Conservation (phyloP, 371 early-diverging fungal genomes). For the Saksenaea vasiformis region DNA sequence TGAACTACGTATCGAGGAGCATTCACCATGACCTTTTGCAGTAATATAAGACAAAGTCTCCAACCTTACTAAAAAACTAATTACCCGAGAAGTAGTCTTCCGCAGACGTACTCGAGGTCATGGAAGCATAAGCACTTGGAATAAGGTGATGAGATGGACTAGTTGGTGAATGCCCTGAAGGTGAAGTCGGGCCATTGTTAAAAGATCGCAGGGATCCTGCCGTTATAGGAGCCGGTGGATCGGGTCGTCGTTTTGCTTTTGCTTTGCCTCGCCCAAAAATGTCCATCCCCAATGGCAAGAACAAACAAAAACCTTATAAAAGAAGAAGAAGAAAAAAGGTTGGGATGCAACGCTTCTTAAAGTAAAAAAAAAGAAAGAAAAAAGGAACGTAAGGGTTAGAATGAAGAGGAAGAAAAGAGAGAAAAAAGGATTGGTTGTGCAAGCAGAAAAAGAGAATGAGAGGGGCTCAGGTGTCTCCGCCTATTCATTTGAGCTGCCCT, state of each 20-base stretch:
- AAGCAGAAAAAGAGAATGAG: not conserved
- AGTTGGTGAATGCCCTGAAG: not conserved
- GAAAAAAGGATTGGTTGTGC: not conserved
- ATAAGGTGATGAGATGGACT: not conserved
- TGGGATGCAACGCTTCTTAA: not conserved
- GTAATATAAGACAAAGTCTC: not conserved
- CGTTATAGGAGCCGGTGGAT: not conserved
- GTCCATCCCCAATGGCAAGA: constrained; percentile 2
- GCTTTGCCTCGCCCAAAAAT: constrained; percentile 1
- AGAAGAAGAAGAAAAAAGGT: not conserved
- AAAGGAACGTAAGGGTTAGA: not conserved
- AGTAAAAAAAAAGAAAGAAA: constrained; percentile 2
- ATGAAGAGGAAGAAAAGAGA: not conserved
- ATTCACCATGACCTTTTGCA: not conserved
- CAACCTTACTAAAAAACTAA: not conserved
- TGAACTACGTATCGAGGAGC: constrained; percentile 8
- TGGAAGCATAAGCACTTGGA: not conserved
- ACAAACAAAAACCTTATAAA: not conserved
- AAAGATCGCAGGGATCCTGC: constrained; percentile 5
- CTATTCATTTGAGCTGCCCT: not conserved
- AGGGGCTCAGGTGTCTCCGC: constrained; percentile 1
- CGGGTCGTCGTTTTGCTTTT: constrained; percentile 4
- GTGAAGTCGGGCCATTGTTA: not conserved
- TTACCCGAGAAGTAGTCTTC: constrained; percentile 1
- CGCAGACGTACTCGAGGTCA: constrained; percentile 6